phyloP scores from a whole-genome alignment of 352 stramenopile genomes.

The Phytophthora vignae region DNA sequence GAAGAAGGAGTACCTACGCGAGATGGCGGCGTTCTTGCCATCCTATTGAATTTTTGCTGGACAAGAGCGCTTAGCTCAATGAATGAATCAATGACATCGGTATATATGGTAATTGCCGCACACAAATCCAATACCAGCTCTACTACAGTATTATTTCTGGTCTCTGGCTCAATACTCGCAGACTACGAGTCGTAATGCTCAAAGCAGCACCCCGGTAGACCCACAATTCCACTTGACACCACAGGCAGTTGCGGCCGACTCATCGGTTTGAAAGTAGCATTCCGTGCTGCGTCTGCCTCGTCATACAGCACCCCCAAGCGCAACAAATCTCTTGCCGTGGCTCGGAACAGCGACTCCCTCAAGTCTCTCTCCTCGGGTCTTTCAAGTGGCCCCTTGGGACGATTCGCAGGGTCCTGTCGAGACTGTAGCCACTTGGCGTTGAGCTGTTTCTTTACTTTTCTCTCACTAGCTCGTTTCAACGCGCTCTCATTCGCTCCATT shows the following conservation, averaged over 20 bases:
- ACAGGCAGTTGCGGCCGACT: slow-evolving; percentile 30
- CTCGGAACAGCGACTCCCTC: slow-evolving; percentile 54
- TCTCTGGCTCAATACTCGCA: slow-evolving; percentile 13
- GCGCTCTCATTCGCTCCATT: slow-evolving; percentile 23
- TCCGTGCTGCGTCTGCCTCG: slow-evolving; percentile 33
- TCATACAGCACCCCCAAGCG: slow-evolving; percentile 54
- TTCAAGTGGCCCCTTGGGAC: slow-evolving; percentile 53
- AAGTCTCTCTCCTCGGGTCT: slow-evolving; percentile 57
- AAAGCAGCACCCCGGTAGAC: slow-evolving; percentile 63
- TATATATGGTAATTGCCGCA: no score
- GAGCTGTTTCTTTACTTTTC: slow-evolving; percentile 76
- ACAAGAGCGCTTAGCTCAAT: not conserved
- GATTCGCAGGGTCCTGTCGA: slow-evolving; percentile 62
- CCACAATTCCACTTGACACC: slow-evolving; percentile 51
- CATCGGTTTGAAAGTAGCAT: slow-evolving; percentile 33
- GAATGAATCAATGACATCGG: no score
- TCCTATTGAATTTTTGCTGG: slow-evolving; percentile 30
- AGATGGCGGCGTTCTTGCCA: slow-evolving; percentile 45
- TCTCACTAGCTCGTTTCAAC: slow-evolving; percentile 55
- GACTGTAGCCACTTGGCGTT: slow-evolving; percentile 66
- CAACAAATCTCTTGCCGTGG: slow-evolving; percentile 47
- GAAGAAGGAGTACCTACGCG: slow-evolving; percentile 35
- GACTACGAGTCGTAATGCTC: slow-evolving; percentile 35
- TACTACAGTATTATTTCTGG: no score
- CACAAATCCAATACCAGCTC: no score